These are phyloP conservation scores for Aspergillus flavus DNA, from an alignment of 2,329 filamentous ascomycete species.

Conservation along the genomic window DNA sequence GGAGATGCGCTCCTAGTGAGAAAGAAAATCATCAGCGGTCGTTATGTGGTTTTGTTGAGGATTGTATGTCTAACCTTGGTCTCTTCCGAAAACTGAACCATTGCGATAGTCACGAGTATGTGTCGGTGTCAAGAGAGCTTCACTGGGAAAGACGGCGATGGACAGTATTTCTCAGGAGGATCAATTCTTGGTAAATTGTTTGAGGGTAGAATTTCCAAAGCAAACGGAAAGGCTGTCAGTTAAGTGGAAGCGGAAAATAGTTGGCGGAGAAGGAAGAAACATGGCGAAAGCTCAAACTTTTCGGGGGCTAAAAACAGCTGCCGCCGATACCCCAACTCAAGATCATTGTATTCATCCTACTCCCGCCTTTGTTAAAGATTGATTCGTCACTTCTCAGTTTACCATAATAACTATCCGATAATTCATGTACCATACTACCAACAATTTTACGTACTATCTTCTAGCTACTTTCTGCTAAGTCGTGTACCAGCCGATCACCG, in stretches of 20 bases:
- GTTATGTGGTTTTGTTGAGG: background rate
- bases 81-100: slow-evolving; percentile 83
- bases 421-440: background rate
- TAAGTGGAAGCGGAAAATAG: slow-evolving; percentile 17
- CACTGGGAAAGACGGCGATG: background rate
- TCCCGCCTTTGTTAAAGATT: background rate
- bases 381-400: background rate
- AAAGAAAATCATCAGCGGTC: slow-evolving; percentile 15
- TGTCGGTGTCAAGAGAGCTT: background rate
- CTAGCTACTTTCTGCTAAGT: background rate
- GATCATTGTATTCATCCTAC: background rate
- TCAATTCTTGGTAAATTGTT: background rate
- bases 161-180: background rate
- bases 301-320: slow-evolving; percentile 28
- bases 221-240: background rate
- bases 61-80: slow-evolving; percentile 70
- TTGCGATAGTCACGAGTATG: slow-evolving; percentile 30
- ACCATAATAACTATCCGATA: background rate
- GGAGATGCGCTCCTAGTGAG: slow-evolving; percentile 84
- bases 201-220: background rate
- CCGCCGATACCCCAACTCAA: slow-evolving; percentile 14
- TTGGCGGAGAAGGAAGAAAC: slow-evolving; percentile 19
- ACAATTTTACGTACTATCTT: background rate
- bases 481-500: slow-evolving; percentile 2
- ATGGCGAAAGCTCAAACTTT: slow-evolving; percentile 32